Conservation (phyloP, 441 rosid genomes). For the Arabidopsis hybrid region DNA sequence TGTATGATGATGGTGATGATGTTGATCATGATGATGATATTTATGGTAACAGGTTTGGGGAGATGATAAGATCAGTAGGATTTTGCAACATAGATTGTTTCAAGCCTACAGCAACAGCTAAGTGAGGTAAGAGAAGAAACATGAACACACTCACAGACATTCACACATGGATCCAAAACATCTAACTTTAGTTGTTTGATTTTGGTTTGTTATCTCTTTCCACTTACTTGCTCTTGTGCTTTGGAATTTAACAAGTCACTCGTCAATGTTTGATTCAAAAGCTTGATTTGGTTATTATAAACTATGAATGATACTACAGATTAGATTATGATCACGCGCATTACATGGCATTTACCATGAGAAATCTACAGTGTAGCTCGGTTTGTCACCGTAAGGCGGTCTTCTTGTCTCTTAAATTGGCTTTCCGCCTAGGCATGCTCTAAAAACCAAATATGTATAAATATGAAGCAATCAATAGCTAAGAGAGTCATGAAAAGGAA, state of each 20-base stretch:
- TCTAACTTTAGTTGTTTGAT: conserved; percentile 29
- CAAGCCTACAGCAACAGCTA: conserved; percentile 71
- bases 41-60: conserved; percentile 69
- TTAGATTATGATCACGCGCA: background rate
- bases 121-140: conserved; percentile 20
- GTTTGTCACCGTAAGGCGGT: background rate
- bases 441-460: too few species aligned
- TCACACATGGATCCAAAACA: conserved; percentile 28
- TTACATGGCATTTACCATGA: background rate
- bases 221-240: conserved; percentile 23
- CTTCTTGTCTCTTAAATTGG: too few species aligned
- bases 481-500: background rate
- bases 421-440: too few species aligned
- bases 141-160: conserved; percentile 19
- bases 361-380: background rate
- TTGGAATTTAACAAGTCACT: conserved; percentile 24
- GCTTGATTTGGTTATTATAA: conserved; percentile 22
- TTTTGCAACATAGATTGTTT: conserved; percentile 94
- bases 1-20: background rate
- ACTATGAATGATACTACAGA: background rate
- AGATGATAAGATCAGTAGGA: conserved; percentile 85
- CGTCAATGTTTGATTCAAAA: background rate
- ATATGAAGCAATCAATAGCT: background rate
- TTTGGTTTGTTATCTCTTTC: conserved; percentile 29
- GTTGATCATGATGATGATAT: background rate